Base-by-base conservation (phyloP, 1,284 basidiomycete species). In the Mrakiaceae sp. region DNA sequence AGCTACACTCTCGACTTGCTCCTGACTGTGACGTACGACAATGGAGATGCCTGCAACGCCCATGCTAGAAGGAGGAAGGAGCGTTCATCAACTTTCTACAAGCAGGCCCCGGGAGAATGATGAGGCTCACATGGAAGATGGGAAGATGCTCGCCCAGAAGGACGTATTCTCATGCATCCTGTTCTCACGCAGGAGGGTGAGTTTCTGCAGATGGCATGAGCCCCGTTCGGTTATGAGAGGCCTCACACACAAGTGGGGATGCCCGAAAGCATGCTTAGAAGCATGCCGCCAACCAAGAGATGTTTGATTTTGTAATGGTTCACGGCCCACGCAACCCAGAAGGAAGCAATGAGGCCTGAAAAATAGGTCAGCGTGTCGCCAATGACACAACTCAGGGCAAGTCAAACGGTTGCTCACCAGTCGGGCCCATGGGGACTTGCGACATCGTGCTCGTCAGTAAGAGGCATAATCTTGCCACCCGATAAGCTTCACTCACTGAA, bases 101-200 rank as follows among this genome's bases (percentile, higher is more conserved):
- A 12, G 27, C 42, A 12, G 3, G 5, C 0, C n/a, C 5, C n/a
- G n/a, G 44, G 5, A 59, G n/a, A 16, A 16, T 2, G 5, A 16
- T 5, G n/a, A 11, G 27, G 46, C 44, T 39, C 53, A 62, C 60
- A 47, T 63, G 58, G 9, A 63, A 44, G n/a, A 57, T 47, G 64
- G 64, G 44, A 66, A 66, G 39, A 66, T 47, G 43, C 49, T 27
- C 16, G 49, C 49, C 64, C 64, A 66, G 60, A 62, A 66, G 40
- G 16, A 47, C 11, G 62, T 58, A 1, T 40, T 48, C 5, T 5
- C 39, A 27, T 27, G 27, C 27, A 27, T 27, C 27, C 27, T 27
- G 27, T 27, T 27, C 27, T 27, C 27, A 27, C 27, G 27, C 27
- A 27, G 27, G 27, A 27, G 2, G 27, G 27, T 27, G 27, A 27